Conservation (phyloP, 495 filamentous ascomycete species). For the Pseudomonodictys pantanalensis region DNA sequence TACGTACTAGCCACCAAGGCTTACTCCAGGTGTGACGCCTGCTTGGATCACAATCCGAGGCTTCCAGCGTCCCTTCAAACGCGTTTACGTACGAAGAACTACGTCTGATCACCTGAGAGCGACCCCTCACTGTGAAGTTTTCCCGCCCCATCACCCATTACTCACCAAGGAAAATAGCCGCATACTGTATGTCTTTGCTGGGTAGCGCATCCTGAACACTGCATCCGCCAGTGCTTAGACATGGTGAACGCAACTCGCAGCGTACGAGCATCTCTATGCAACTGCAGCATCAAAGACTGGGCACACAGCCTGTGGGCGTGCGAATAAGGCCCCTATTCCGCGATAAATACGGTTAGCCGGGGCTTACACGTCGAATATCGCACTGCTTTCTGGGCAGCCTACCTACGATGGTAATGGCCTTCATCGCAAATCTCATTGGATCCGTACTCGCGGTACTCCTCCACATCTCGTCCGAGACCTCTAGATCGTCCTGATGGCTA, state of each 20-base stretch:
- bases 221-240: not conserved
- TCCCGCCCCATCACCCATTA: not conserved
- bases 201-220: constrained; percentile 14
- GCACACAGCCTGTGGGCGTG: not conserved
- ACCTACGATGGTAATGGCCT: no score
- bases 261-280: constrained; percentile 5
- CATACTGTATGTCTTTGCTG: not conserved
- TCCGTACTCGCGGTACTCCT: not conserved
- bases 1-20: not conserved
- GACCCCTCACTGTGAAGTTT: not conserved
- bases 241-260: not conserved
- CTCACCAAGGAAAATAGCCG: constrained; percentile 2
- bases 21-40: not conserved
- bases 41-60: not conserved
- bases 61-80: not conserved
- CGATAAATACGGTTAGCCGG: no score
- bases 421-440: not conserved
- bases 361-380: no score
- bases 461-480: not conserved
- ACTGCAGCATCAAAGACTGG: constrained; percentile 6
- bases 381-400: no score
- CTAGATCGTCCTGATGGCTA: not conserved
- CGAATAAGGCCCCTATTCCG: not conserved
- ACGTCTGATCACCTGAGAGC: constrained; percentile 6
- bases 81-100: constrained; percentile 24